Evolutionary conservation across 2,329 filamentous ascomycete species (phyloP).

Genomic region (Colletotrichum sp.): DNA sequence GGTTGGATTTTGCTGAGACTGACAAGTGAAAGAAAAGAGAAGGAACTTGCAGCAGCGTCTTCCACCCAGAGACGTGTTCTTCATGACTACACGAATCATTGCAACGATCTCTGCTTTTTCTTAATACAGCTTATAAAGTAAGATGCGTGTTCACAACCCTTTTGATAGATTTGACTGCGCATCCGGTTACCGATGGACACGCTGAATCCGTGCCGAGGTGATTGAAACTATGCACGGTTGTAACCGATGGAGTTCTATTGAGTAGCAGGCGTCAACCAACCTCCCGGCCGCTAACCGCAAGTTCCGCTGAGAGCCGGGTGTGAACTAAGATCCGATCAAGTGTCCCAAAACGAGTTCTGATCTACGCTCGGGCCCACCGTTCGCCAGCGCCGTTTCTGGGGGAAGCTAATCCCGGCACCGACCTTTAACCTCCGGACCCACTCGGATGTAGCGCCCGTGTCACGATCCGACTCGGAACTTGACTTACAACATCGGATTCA

Average conservation of each 20-base stretch:
- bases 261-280: not conserved
- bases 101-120: not conserved
- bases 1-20: not conserved
- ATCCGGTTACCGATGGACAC: too few relatives aligned
- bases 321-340: not conserved
- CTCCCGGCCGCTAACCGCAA: not conserved
- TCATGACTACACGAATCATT: accelerated
- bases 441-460: not conserved
- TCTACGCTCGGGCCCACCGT: not conserved
- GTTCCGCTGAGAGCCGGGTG: not conserved
- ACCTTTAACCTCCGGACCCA: not conserved
- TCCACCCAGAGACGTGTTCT: accelerated
- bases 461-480: not conserved
- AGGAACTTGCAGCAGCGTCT: not conserved
- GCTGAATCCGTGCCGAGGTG: not conserved
- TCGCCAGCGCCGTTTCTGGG: not conserved
- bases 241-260: not conserved
- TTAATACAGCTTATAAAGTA: accelerated
- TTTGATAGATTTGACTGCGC: not conserved
- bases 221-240: not conserved
- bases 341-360: not conserved
- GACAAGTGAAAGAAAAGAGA: not conserved
- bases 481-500: not conserved
- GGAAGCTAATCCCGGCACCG: not conserved
- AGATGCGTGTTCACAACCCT: accelerated